Conservation (phyloP, 768 basidiomycete species). For the Amanita exitialis region DNA sequence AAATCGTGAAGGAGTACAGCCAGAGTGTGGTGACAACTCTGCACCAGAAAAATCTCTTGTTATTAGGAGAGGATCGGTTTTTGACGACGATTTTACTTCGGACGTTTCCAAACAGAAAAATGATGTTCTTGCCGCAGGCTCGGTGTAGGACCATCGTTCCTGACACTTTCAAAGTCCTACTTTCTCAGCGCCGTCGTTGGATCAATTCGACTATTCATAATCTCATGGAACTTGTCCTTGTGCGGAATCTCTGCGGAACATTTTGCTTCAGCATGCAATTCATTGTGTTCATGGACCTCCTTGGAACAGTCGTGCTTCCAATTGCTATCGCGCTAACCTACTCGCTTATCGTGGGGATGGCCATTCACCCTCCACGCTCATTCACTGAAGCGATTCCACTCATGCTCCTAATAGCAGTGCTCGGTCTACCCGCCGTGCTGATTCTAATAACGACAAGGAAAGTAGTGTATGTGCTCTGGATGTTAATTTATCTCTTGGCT, state of each 20-base stretch:
- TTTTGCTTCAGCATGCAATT: conserved; percentile 99
- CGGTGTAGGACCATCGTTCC: conserved; percentile 92
- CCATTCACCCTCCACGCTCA: conserved; percentile 65
- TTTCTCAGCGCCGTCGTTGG: conserved; percentile 97
- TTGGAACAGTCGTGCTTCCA: conserved; percentile 87
- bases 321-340: conserved; percentile 91
- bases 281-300: conserved; percentile 94
- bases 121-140: conserved; percentile 98
- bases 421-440: conserved; percentile 87
- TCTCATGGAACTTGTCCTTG: conserved; percentile 96
- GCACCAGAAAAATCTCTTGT: conserved; percentile 94
- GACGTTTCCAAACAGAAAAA: conserved; percentile 97
- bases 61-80: conserved; percentile 98
- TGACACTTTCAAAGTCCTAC: conserved; percentile 85
- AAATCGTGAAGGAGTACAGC: conserved; percentile 95
- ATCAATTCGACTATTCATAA: conserved; percentile 99
- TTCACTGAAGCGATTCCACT: conserved; percentile 95
- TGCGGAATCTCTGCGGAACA: conserved; percentile 94
- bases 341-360: conserved; percentile 74
- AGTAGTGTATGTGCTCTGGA: conserved; percentile 95
- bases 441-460: conserved; percentile 94
- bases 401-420: conserved; percentile 78
- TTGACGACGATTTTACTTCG: conserved; percentile 92
- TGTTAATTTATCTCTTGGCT: conserved; percentile 88
- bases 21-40: conserved; percentile 89